phyloP scores from a whole-genome alignment of 306 rosid genomes.

The Vigna nakashimae region DNA sequence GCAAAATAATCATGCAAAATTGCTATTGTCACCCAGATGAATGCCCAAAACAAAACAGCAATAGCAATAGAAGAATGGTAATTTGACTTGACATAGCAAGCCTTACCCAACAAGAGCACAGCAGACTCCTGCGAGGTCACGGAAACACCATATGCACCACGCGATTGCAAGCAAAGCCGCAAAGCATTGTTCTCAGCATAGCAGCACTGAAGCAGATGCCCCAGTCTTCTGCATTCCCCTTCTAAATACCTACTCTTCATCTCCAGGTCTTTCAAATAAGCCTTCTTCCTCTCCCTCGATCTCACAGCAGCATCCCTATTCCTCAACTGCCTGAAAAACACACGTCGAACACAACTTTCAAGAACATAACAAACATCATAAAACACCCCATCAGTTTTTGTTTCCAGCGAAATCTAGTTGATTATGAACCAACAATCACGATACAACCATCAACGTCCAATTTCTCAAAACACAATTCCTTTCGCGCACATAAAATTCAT shows the following conservation, averaged over 20 bases:
- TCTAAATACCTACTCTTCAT: conserved; percentile 78
- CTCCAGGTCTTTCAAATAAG: conserved; percentile 77
- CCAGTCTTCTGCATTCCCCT: conserved; percentile 90
- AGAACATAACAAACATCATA: conserved; percentile 14
- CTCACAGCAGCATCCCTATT: conserved; percentile 91
- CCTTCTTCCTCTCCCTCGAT: conserved; percentile 91
- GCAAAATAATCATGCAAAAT: background rate
- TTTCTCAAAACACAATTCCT: background rate
- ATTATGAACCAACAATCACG: background rate
- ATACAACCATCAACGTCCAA: background rate
- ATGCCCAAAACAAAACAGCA: conserved; percentile 9
- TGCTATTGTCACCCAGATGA: background rate
- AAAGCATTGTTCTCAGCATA: conserved; percentile 88
- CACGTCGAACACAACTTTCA: conserved; percentile 18
- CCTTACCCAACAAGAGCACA: conserved; percentile 96
- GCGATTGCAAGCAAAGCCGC: conserved; percentile 72
- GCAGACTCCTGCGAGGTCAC: conserved; percentile 98
- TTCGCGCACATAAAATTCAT: background rate
- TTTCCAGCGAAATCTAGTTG: conserved; percentile 9
- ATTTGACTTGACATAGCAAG: conserved; percentile 27
- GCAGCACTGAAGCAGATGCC: conserved; percentile 83
- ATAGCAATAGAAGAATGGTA: background rate
- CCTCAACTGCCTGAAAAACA: conserved; percentile 78
- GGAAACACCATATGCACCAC: conserved; percentile 68
- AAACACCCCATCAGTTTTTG: background rate